Percentiles rank a stretch among this genome's conserved stretches.
Conservation (phyloP, 805 yeast species). For the Kodamaea kakaduensis region DNA sequence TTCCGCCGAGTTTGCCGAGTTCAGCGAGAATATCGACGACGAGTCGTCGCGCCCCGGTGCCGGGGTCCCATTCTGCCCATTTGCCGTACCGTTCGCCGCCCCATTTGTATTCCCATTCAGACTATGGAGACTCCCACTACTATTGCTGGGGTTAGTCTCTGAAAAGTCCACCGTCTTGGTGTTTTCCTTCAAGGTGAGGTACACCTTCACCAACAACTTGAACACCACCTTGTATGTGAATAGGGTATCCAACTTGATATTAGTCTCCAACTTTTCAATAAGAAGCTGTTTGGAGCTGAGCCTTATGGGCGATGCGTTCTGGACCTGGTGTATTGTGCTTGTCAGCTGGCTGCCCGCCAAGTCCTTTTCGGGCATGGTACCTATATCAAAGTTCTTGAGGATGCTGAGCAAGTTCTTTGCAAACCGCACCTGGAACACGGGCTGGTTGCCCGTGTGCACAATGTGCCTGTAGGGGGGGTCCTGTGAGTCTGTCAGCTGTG, state of each 20-base stretch:
- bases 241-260: conserved; percentile 36
- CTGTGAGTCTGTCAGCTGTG: conserved; percentile 2
- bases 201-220: conserved; percentile 26
- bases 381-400: conserved; percentile 40
- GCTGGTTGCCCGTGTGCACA: conserved; percentile 16
- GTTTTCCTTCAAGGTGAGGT: conserved; percentile 24
- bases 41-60: conserved; percentile 19
- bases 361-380: conserved; percentile 12
- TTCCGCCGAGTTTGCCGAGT: conserved; percentile 21
- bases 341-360: conserved; percentile 7
- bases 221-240: conserved; percentile 36
- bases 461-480: conserved; percentile 6
- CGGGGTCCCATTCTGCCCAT: conserved; percentile 1
- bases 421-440: conserved; percentile 31
- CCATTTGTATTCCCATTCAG: background rate
- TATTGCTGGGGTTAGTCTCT: no score
- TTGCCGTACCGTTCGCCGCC: conserved; percentile 1
- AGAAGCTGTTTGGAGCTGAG: conserved; percentile 37
- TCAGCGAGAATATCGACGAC: conserved; percentile 35
- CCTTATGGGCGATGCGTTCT: conserved; percentile 34
- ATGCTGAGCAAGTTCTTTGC: conserved; percentile 29
- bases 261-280: conserved; percentile 42
- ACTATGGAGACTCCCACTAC: no score
- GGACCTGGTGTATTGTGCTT: conserved; percentile 14
- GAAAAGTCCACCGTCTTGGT: conserved; percentile 6